Base-by-base conservation (phyloP, 2,329 filamentous ascomycete species). In the Purpureocillium takamizusanense region DNA sequence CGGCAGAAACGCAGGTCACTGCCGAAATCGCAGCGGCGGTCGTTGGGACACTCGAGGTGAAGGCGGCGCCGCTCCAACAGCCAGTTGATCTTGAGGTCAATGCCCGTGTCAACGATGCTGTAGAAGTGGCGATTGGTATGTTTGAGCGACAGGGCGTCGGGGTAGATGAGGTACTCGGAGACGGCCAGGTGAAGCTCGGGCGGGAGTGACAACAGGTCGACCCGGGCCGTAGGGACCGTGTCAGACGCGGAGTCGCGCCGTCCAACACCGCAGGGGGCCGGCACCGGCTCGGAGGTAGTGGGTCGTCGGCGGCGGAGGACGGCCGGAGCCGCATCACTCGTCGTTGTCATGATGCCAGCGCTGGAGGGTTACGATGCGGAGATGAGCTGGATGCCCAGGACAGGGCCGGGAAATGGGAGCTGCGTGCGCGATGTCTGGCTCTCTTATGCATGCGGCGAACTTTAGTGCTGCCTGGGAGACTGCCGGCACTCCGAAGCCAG, bases 141-240 rank as follows among this genome's bases (percentile, higher is more conserved):
- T 51, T 85, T 85, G 13, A 86, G 62, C 0, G 80, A 81, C 1
- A 86, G 67, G 0, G 82, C 81, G 44, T 86, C 81, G 0, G 82
- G 82, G 44, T 86, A 86, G 25, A 71, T 71, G 42, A 86, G 74
- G 38, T 74, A 63, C 10, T 66, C 54, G 25, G 74, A 64, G 39
- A 86, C 78, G 36, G 76, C 66, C 2, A 81, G 54, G 47, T 84
- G 81, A n/a, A 86, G 65, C 50, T 86, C 82, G 1, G 76, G 65
- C 2, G 82, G 82, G 3, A 86, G 62, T 13, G 60, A 44, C 11
- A 30, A 12, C 11, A 30, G 13, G 28, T 14, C 11, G 11, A 30
- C 7, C 5, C n/a, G 7, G 28, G 28, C 28, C 28, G 7, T 7
- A 12, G 6, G 28, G 5, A 6, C 7, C 11, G 28, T 6, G 13